These are phyloP conservation scores for Astrephomene gubernaculifera DNA, from an alignment of 139 green algal species.

Conservation along the genomic window DNA sequence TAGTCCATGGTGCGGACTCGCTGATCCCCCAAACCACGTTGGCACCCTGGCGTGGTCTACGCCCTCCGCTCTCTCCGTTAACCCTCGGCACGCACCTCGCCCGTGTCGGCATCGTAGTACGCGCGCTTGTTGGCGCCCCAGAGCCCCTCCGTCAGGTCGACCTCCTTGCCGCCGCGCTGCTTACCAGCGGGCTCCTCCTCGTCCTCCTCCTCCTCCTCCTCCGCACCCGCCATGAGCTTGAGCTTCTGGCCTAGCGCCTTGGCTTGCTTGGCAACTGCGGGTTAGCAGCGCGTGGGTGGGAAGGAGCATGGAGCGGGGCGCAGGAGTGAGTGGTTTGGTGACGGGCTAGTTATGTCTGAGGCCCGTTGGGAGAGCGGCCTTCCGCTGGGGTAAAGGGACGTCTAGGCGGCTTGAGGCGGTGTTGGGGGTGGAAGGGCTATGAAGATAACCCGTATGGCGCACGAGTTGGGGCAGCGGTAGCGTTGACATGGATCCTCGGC, in stretches of 20 bases:
- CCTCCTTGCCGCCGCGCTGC: slow-evolving; percentile 27
- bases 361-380: not conserved
- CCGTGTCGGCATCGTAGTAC: slow-evolving; percentile 81
- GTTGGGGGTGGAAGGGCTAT: too few relatives aligned
- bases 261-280: slow-evolving; percentile 78
- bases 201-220: slow-evolving; percentile 65
- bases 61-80: too few relatives aligned
- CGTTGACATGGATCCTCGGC: too few relatives aligned
- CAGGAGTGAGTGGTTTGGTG: not conserved
- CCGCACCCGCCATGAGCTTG: slow-evolving; percentile 65
- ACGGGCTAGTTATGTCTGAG: not conserved
- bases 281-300: not conserved
- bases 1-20: too few relatives aligned
- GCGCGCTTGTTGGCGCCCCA: slow-evolving; percentile 80
- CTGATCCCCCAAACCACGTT: too few relatives aligned
- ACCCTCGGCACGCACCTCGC: not conserved
- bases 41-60: too few relatives aligned
- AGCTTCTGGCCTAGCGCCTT: slow-evolving; percentile 75
- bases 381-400: not conserved
- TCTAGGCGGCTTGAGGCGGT: too few relatives aligned
- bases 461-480: too few relatives aligned
- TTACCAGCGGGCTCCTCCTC: slow-evolving; percentile 38
- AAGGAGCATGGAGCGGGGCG: not conserved
- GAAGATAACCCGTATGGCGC: too few relatives aligned
- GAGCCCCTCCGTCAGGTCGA: slow-evolving; percentile 48